phyloP scores from a whole-genome alignment of 495 filamentous ascomycete genomes.

The Usnea hakonensis region DNA sequence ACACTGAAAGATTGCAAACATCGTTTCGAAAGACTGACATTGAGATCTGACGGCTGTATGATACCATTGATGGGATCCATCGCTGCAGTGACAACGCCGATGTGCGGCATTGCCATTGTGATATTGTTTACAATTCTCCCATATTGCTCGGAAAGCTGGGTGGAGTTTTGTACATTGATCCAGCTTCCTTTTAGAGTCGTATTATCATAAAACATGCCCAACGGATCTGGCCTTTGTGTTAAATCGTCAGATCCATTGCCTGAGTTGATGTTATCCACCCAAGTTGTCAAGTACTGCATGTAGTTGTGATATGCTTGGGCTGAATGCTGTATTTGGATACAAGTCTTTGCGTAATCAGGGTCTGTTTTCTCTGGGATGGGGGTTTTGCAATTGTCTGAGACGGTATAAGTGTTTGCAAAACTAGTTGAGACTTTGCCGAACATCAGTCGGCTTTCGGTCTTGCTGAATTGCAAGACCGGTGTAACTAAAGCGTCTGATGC shows the following conservation, averaged over 20 bases:
- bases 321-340: constrained; percentile 56
- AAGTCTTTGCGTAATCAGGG: constrained; percentile 39
- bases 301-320: constrained; percentile 42
- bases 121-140: constrained; percentile 59
- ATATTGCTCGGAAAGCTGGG: constrained; percentile 36
- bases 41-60: constrained; percentile 54
- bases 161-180: constrained; percentile 32
- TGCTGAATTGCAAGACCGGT: constrained; percentile 53
- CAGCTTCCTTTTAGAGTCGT: constrained; percentile 20
- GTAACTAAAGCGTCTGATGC: constrained; percentile 65
- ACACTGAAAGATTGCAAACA: neutral
- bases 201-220: constrained; percentile 19
- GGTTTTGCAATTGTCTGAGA: constrained; percentile 42
- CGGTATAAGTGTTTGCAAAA: constrained; percentile 5
- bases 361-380: constrained; percentile 44
- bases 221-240: constrained; percentile 10
- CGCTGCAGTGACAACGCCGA: constrained; percentile 55
- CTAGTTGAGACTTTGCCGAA: constrained; percentile 43
- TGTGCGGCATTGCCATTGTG: constrained; percentile 65
- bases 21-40: constrained; percentile 16
- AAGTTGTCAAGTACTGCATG: constrained; percentile 17
- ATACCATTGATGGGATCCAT: constrained; percentile 53
- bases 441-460: constrained; percentile 37
- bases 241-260: constrained; percentile 4
- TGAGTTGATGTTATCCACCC: constrained; percentile 6